Conservation (phyloP, 1,284 basidiomycete genomes). For the Tilletiopsis washingtonensis region DNA sequence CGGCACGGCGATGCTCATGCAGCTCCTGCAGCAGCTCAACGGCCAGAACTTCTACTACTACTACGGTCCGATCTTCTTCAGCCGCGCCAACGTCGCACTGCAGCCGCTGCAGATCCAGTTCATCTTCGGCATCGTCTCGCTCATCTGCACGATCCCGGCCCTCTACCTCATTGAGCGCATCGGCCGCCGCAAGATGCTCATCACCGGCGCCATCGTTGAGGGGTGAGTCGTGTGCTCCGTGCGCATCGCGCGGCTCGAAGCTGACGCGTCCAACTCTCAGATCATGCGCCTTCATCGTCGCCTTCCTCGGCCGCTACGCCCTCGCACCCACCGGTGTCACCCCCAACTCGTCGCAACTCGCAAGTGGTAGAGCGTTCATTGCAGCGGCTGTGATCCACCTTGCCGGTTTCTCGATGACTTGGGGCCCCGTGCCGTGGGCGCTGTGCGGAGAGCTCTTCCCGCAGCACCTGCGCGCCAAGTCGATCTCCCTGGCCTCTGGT, state of each 20-base stretch:
- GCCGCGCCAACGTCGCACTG: conserved; percentile 61
- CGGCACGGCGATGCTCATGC: conserved; percentile 61
- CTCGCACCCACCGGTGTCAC: conserved; percentile 54
- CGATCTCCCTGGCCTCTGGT: conserved; percentile 63
- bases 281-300: conserved; percentile 52
- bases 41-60: conserved; percentile 77
- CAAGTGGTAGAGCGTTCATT: conserved; percentile 59
- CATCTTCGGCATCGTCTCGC: conserved; percentile 47
- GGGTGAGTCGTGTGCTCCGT: conserved; percentile 51
- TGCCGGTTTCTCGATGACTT: conserved; percentile 64
- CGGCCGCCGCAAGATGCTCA: conserved; percentile 50
- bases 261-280: conserved; percentile 57
- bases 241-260: conserved; percentile 47
- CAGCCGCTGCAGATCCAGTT: conserved; percentile 57
- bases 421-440: conserved; percentile 63
- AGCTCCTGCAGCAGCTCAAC: conserved; percentile 63
- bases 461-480: conserved; percentile 66
- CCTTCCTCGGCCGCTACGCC: conserved; percentile 48
- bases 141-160: conserved; percentile 35
- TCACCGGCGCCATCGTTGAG: conserved; percentile 48
- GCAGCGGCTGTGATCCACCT: conserved; percentile 70
- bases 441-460: conserved; percentile 62
- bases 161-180: conserved; percentile 44
- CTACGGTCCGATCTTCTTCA: conserved; percentile 65
- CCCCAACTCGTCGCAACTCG: conserved; percentile 29